These are phyloP conservation scores for Polytrichum commune DNA, from an alignment of 225 moss, liverwort and hornwort species.

Conservation along the genomic window DNA sequence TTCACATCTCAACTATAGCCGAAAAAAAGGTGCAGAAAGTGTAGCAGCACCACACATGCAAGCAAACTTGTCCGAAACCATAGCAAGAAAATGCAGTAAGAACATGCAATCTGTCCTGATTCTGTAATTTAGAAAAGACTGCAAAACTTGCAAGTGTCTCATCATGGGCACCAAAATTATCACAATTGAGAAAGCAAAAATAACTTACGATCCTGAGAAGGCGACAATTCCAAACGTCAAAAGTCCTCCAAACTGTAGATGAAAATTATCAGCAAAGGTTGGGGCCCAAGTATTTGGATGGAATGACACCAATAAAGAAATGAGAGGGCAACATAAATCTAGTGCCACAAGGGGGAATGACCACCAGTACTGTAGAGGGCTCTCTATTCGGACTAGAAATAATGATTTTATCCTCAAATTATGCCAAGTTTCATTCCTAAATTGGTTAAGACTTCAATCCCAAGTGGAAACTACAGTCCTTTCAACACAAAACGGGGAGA, in stretches of 20 bases:
- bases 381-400: too few species aligned
- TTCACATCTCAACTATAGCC: too few species aligned
- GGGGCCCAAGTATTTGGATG: background rate
- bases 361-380: too few species aligned
- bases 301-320: background rate
- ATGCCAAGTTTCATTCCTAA: too few species aligned
- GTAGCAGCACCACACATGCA: background rate
- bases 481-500: background rate
- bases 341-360: too few species aligned
- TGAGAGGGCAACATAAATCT: background rate
- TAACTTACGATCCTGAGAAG: slow-evolving; percentile 93
- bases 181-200: background rate
- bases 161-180: too few species aligned
- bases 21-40: too few species aligned
- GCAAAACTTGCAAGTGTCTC: background rate
- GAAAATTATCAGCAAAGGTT: slow-evolving; percentile 1
- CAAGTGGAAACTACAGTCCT: background rate
- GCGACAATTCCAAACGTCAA: slow-evolving; percentile 75
- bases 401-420: too few species aligned
- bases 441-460: too few species aligned
- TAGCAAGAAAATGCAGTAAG: too few species aligned
- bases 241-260: slow-evolving; percentile 85
- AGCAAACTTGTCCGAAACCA: too few species aligned
- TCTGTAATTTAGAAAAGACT: background rate
- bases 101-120: too few species aligned